These are phyloP conservation scores for Aquilaria malaccensis DNA, from an alignment of 345 rosid genomes.

Conservation along the genomic window DNA sequence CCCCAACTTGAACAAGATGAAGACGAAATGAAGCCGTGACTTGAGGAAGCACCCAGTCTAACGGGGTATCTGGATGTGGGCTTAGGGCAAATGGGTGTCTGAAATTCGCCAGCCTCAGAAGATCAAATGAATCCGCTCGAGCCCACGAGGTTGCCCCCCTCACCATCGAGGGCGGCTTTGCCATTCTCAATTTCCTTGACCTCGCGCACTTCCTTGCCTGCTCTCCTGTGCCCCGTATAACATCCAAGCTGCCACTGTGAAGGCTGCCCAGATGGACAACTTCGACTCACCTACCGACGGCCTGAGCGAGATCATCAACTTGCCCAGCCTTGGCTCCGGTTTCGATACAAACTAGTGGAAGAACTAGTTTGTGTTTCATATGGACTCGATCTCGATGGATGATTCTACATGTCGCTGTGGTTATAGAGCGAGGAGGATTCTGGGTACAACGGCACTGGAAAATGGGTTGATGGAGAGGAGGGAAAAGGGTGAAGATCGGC, in stretches of 20 bases:
- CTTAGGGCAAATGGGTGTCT: conserved; percentile 98
- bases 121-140: conserved; percentile 94
- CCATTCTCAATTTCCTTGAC: conserved; percentile 85
- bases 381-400: conserved; percentile 35
- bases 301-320: conserved; percentile 67
- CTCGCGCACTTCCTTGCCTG: conserved; percentile 70
- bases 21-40: conserved; percentile 37
- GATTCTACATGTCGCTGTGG: conserved; percentile 39
- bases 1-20: conserved; percentile 16
- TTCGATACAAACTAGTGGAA: conserved; percentile 29
- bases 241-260: conserved; percentile 83
- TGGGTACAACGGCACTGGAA: conserved; percentile 5
- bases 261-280: conserved; percentile 71
- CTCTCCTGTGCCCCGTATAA: conserved; percentile 70
- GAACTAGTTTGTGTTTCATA: conserved; percentile 35
- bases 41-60: conserved; percentile 71
- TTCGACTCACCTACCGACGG: conserved; percentile 40
- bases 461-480: too few species aligned
- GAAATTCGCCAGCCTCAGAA: conserved; percentile 92
- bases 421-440: conserved; percentile 32
- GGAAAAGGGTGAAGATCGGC: too few species aligned
- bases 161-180: conserved; percentile 71
- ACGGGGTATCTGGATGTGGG: conserved; percentile 83
- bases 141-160: conserved; percentile 94
- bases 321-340: conserved; percentile 58